A percentile compares a stretch with the other conserved stretches of the same genome.
Evolutionary conservation across 441 rosid genomes (phyloP).

Genomic region (Mallotus japonicus): DNA sequence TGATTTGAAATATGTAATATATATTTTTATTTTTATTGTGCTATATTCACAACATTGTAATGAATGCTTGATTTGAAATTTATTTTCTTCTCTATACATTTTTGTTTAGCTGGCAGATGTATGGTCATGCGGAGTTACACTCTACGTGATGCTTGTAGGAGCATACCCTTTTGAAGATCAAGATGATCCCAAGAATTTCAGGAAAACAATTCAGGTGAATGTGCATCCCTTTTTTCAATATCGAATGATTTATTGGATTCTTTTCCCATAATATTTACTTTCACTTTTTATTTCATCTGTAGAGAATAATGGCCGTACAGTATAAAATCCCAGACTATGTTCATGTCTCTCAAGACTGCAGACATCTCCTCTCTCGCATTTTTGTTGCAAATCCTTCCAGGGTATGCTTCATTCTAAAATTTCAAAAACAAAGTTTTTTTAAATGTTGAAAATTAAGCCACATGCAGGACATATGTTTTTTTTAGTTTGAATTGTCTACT

Average conservation of each 20-base stretch:
- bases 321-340: constrained; percentile 89
- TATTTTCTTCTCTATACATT: not conserved
- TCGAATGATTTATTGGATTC: not conserved
- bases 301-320: constrained; percentile 79
- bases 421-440: not conserved
- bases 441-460: too few relatives aligned
- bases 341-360: constrained; percentile 80
- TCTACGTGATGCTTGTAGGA: constrained; percentile 90
- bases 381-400: constrained; percentile 66
- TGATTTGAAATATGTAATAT: too few relatives aligned
- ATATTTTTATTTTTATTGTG: too few relatives aligned
- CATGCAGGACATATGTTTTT: too few relatives aligned
- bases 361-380: constrained; percentile 69
- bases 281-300: constrained; percentile 25
- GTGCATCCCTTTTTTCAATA: not conserved
- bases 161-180: constrained; percentile 96
- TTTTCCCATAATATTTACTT: not conserved
- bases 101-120: constrained; percentile 75
- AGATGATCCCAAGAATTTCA: constrained; percentile 74
- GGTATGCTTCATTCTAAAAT: constrained; percentile 35
- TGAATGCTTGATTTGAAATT: too few relatives aligned
- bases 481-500: too few relatives aligned
- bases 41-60: too few relatives aligned
- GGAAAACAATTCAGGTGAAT: constrained; percentile 82
- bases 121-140: constrained; percentile 97